These are phyloP conservation scores for Neopestalotiopsis sp. DNA, from an alignment of 2,329 filamentous ascomycete species.

Conservation along the genomic window DNA sequence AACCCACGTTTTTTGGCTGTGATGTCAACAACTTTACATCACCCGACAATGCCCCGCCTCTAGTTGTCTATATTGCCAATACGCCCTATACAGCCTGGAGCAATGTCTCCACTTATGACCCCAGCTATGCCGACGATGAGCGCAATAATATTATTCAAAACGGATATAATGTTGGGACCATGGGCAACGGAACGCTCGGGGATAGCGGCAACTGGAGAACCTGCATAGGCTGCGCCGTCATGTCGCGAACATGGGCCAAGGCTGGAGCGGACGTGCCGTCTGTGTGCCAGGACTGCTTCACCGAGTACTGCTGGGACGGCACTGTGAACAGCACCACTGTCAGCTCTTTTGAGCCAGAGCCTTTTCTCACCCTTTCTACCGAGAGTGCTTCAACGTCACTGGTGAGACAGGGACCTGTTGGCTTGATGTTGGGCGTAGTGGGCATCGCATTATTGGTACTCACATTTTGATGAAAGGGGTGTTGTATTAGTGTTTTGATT, in stretches of 20 bases:
- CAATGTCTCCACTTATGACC: conserved; percentile 81
- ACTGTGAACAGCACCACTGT: conserved; percentile 45
- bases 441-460: not conserved
- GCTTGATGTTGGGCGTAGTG: not conserved
- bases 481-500: not conserved
- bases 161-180: conserved; percentile 82
- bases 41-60: conserved; percentile 48
- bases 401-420: not conserved
- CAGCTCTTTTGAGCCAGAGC: conserved; percentile 9
- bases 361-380: conserved; percentile 3
- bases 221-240: conserved; percentile 87
- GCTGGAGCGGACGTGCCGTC: conserved; percentile 73
- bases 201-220: conserved; percentile 68
- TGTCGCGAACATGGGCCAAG: conserved; percentile 76
- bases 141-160: conserved; percentile 86
- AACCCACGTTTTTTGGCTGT: conserved; percentile 84
- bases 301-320: conserved; percentile 93
- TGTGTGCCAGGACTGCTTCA: conserved; percentile 79
- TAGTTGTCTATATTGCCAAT: conserved; percentile 90
- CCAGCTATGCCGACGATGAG: conserved; percentile 65
- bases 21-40: conserved; percentile 64
- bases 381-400: not conserved
- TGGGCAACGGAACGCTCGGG: conserved; percentile 74
- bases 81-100: conserved; percentile 77
- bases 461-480: not conserved